Evolutionary conservation across 2,329 filamentous ascomycete genomes (phyloP).

Genomic region (Colletotrichum trifolii): DNA sequence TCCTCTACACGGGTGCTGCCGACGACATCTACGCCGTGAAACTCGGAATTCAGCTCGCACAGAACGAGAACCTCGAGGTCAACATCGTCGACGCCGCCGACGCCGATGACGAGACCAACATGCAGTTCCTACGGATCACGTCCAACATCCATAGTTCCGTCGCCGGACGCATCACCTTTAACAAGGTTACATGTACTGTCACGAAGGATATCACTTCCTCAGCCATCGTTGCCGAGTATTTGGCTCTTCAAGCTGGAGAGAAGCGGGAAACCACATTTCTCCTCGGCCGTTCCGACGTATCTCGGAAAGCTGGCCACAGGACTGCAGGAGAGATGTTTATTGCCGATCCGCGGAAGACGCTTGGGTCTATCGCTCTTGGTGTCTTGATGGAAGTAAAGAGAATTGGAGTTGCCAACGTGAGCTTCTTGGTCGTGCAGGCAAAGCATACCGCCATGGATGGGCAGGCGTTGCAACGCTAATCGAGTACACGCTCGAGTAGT

Average conservation of each 20-base stretch:
- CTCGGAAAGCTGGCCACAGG: background rate
- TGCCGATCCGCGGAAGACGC: background rate
- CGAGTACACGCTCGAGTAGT: conserved; percentile 9
- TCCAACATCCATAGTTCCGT: background rate
- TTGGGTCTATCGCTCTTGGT: background rate
- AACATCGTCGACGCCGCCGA: conserved; percentile 12
- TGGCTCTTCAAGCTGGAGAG: background rate
- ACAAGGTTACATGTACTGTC: background rate
- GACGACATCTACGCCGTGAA: conserved; percentile 4
- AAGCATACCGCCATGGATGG: background rate
- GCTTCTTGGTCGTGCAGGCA: conserved; percentile 7
- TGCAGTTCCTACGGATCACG: background rate
- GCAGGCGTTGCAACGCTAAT: conserved; percentile 1
- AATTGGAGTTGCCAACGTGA: background rate
- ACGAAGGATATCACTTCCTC: too few species aligned
- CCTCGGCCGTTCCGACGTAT: conserved; percentile 8
- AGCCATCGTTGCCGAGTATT: background rate
- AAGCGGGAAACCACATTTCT: background rate
- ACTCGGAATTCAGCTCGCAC: conserved; percentile 4
- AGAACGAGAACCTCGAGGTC: conserved; percentile 17
- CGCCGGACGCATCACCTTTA: background rate
- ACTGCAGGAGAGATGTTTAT: background rate
- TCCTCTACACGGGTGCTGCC: conserved; percentile 2
- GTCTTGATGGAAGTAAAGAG: background rate
- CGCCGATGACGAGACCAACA: conserved; percentile 4